Conservation (phyloP, 73 alveolate species). For the Paraurostyla sp. region DNA sequence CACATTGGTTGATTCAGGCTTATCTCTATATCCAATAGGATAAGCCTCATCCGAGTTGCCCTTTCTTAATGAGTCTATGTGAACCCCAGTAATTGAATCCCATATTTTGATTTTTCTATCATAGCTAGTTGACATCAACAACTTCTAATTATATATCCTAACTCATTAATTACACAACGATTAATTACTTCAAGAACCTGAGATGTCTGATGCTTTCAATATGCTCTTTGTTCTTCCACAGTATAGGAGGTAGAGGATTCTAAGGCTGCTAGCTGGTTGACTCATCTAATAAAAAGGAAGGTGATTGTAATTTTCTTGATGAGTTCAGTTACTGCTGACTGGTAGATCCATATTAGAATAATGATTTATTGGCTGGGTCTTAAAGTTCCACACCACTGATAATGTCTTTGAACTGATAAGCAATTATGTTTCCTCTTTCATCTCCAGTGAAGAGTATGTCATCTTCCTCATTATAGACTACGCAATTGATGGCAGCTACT, state of each 20-base stretch:
- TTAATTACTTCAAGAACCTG: conserved; percentile 32
- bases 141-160: conserved; percentile 18
- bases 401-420: conserved; percentile 36
- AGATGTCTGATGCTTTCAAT: conserved; percentile 71
- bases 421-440: conserved; percentile 70
- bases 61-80: conserved; percentile 69
- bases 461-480: conserved; percentile 39
- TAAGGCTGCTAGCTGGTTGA: neutral
- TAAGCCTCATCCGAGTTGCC: conserved; percentile 65
- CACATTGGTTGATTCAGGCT: neutral
- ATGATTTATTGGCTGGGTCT: neutral
- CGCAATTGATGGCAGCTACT: conserved; percentile 52
- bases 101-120: conserved; percentile 73
- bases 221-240: conserved; percentile 64
- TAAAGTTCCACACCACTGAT: neutral
- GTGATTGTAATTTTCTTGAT: conserved; percentile 7
- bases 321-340: neutral
- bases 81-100: conserved; percentile 57
- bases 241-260: neutral
- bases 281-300: neutral
- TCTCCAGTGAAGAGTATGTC: conserved; percentile 75
- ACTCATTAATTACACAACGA: neutral
- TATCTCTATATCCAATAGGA: conserved; percentile 55
- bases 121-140: conserved; percentile 68
- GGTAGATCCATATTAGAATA: neutral